phyloP scores from a whole-genome alignment of 768 basidiomycete genomes.

The Pisolithus tinctorius region DNA sequence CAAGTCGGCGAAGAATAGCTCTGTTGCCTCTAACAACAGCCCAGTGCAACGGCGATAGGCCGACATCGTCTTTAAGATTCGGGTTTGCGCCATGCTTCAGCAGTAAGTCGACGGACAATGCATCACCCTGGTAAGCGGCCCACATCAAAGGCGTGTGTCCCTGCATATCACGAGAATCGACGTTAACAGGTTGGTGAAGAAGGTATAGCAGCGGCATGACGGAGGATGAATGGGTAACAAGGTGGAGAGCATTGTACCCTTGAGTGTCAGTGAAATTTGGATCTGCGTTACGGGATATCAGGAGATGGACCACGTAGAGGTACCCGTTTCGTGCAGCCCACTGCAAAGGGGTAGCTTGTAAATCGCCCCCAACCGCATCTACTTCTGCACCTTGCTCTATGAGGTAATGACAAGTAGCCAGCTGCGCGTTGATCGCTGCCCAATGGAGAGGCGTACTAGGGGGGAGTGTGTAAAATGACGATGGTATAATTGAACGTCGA shows the following conservation, averaged over 20 bases:
- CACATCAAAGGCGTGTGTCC: slow-evolving; percentile 97
- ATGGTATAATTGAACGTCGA: background rate
- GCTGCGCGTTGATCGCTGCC: slow-evolving; percentile 96
- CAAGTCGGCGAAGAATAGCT: slow-evolving; percentile 72
- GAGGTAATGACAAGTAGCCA: slow-evolving; percentile 80
- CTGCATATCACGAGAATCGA: slow-evolving; percentile 84
- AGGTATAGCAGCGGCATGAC: slow-evolving; percentile 93
- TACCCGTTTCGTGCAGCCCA: slow-evolving; percentile 99
- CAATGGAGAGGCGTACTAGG: slow-evolving; percentile 82
- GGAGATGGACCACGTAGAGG: slow-evolving; percentile 89
- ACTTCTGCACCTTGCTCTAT: slow-evolving; percentile 92
- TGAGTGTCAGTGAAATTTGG: slow-evolving; percentile 88
- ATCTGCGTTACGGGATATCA: slow-evolving; percentile 86
- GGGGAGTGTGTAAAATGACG: background rate
- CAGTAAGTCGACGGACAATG: slow-evolving; percentile 86
- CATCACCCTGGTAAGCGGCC: slow-evolving; percentile 99
- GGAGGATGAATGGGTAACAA: slow-evolving; percentile 89
- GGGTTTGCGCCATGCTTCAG: slow-evolving; percentile 83
- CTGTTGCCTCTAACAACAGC: slow-evolving; percentile 94
- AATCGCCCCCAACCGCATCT: slow-evolving; percentile 90
- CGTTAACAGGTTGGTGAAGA: slow-evolving; percentile 86
- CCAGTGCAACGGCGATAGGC: slow-evolving; percentile 92
- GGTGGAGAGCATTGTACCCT: slow-evolving; percentile 93
- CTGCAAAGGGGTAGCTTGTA: slow-evolving; percentile 91
- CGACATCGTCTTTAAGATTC: slow-evolving; percentile 69